Evolutionary conservation across 257 asterid species (phyloP), one percentile per base, ranked within the genome.

Genomic region (Petunia axillaris): DNA sequence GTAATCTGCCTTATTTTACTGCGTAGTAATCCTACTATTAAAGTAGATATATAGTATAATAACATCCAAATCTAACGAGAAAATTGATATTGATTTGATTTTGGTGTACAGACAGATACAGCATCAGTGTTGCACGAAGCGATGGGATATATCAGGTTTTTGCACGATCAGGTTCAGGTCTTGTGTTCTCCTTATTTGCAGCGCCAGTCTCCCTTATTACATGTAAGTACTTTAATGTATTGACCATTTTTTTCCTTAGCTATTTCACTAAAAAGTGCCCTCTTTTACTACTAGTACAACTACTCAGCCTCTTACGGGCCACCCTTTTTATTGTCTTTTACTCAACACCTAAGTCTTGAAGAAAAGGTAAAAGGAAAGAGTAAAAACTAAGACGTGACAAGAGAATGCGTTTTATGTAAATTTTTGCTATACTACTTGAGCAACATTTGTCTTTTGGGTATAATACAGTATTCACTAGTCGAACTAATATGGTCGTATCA

Each of bases 41-140:
- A 25, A 25, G 0, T 25, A 25, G 25, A 25, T 25, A 25, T 25
- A 59, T 4, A 59, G 6, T 59, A 59, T 36, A 39, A 6, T 2
- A 25, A 35, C 15, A 16, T 64, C 8, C 40, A 25, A 55, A 58
- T 4, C 4, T 77, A 37, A 43, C 11, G 44, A 43, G 57, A 77
- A 59, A 59, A 59, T 40, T 11, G 15, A 57, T 39, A 46, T 44
- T 44, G 5, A 52, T 4, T 44, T 68, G 39, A 70, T 44, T 15
- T 55, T 55, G 13, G 48, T 25, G 5, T 85, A 87, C 93, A 95
- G 99, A 90, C 96, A 75, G 98, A 95, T 76, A 93, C 99, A 35
- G 94, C 97, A 77, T 93, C 98, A 0, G 99, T 95, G 87, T 93
- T 95, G 36, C 97, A 91, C 15, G 99, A 93, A 86, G 96, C 99